Evolutionary conservation across 2,329 filamentous ascomycete species (phyloP).

Genomic region (Helotiales sp.): DNA sequence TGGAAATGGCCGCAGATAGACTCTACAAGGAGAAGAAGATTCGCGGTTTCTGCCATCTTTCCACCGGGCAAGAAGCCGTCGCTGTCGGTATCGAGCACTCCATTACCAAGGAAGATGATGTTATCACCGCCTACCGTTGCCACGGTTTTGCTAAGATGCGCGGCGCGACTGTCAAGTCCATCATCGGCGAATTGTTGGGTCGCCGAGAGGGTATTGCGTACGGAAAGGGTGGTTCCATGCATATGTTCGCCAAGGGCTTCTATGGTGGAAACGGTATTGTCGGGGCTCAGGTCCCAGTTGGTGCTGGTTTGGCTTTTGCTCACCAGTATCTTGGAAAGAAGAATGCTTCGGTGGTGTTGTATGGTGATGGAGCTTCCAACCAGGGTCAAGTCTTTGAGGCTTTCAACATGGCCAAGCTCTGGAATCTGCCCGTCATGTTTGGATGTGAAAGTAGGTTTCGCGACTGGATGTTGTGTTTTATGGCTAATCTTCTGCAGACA

Average conservation of each 20-base stretch:
- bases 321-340: conserved; percentile 90
- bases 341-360: conserved; percentile 85
- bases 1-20: conserved; percentile 99
- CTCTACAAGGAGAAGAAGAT: conserved; percentile 99
- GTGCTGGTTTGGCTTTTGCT: conserved; percentile 93
- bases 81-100: conserved; percentile 96
- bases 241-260: conserved; percentile 99
- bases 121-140: conserved; percentile 98
- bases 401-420: conserved; percentile 99
- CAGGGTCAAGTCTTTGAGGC: conserved; percentile 99
- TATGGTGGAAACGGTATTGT: conserved; percentile 99
- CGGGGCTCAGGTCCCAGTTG: conserved; percentile 96
- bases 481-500: conserved; percentile 63
- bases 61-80: conserved; percentile 96
- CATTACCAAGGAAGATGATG: conserved; percentile 84
- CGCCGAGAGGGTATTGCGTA: conserved; percentile 95
- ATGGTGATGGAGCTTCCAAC: conserved; percentile 98
- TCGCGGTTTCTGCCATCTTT: conserved; percentile 98
- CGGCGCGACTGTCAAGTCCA: conserved; percentile 83
- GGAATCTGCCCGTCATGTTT: conserved; percentile 94
- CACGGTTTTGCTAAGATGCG: conserved; percentile 99
- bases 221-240: conserved; percentile 99
- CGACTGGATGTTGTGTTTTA: not conserved
- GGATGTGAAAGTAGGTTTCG: conserved; percentile 87
- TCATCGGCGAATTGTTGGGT: conserved; percentile 94